A percentile compares a stretch with the other conserved stretches of the same genome.
These are phyloP conservation scores for Trichosporon sp. DNA, from an alignment of 1,284 basidiomycete species.

Conservation along the genomic window DNA sequence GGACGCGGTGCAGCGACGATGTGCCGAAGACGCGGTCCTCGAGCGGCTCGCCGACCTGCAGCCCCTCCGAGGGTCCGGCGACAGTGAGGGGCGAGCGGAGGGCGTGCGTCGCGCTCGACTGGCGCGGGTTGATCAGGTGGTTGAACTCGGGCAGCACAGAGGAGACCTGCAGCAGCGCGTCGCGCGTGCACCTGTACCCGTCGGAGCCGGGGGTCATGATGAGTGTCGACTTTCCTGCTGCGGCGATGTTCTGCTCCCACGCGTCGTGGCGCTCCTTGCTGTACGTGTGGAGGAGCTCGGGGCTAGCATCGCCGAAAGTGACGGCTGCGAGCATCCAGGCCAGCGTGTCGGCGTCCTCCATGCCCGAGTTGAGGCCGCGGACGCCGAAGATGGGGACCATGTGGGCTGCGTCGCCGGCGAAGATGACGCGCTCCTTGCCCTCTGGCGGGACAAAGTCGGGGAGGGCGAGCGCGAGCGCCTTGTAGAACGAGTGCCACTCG, in stretches of 20 bases:
- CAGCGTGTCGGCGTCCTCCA: slow-evolving; percentile 20
- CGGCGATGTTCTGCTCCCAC: slow-evolving; percentile 20
- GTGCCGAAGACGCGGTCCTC: slow-evolving; percentile 16
- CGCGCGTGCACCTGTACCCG: slow-evolving; percentile 17
- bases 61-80: not conserved
- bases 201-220: slow-evolving; percentile 21
- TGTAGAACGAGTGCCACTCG: slow-evolving; percentile 21
- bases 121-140: slow-evolving; percentile 22
- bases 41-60: slow-evolving; percentile 15
- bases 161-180: slow-evolving; percentile 16
- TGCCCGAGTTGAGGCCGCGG: slow-evolving; percentile 18
- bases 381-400: slow-evolving; percentile 22
- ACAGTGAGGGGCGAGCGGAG: slow-evolving; percentile 16
- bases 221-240: slow-evolving; percentile 16
- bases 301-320: slow-evolving; percentile 11
- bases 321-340: slow-evolving; percentile 19
- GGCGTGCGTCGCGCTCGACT: slow-evolving; percentile 18
- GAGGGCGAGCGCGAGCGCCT: slow-evolving; percentile 18
- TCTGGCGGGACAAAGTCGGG: slow-evolving; percentile 1
- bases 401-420: slow-evolving; percentile 20
- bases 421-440: slow-evolving; percentile 12
- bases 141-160: slow-evolving; percentile 16
- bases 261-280: slow-evolving; percentile 18
- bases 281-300: slow-evolving; percentile 15
- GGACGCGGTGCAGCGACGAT: slow-evolving; percentile 6